Evolutionary conservation across 2,329 filamentous ascomycete genomes (phyloP), one percentile per base, ranked within the genome.

Genomic region (Achaetomium macrosporum): DNA sequence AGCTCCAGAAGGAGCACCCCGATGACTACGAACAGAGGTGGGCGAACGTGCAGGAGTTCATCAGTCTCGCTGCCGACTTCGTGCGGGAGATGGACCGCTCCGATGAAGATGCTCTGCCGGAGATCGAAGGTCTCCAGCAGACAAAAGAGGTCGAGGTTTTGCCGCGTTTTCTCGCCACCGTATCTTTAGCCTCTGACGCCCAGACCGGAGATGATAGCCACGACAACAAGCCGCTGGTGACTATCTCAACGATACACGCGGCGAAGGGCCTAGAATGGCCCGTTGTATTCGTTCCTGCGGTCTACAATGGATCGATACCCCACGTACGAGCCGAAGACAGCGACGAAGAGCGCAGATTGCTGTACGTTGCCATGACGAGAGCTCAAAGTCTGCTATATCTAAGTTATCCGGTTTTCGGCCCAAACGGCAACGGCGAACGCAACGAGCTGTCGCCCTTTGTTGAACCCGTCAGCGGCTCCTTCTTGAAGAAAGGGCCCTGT

Each of bases 261-360:
- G 90, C 92, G 2, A 99, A 99, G 69, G 92, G 92, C 3, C 76
- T 99, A 1, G 92, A 99, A 68, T 99, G 93, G 93, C 92, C 92
- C 0, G 78, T 96, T 1, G 90, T 97, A 1, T 97, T 97, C 67
- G 84, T 97, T 15, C 91, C 93, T 6, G 88, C 88, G 1, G 86
- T 90, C 25, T 96, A 95, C 65, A 83, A 90, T 43, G 93, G 92
- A 1, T 92, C 87, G 2, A 95, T 97, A 54, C 92, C 92, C 5
- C 92, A 97, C 67, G 86, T 85, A 2, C 80, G 91, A 60, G 81
- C 90, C 1, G 91, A 96, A 42, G 89, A 97, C 65, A 76, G 78
- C 3, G 86, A 92, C 52, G 92, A 99, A 68, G 92, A 99, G 67
- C 78, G 93, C 54, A 79, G 92, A 29, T 71, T 99, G 42, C 75